Conservation (phyloP, 805 yeast species). For the Candida xyloterini region DNA sequence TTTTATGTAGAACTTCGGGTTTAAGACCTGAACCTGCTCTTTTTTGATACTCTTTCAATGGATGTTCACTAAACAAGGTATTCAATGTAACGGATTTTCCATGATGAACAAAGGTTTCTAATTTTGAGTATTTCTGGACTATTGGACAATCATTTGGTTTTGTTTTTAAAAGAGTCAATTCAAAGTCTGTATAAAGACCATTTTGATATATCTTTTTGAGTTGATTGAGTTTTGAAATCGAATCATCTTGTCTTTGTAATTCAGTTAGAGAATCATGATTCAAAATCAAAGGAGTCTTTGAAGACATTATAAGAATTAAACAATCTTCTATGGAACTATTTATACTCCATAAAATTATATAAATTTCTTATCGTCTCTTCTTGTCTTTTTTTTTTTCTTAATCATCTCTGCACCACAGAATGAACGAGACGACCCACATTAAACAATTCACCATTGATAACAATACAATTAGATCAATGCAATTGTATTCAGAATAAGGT, state of each 20-base stretch:
- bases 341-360: background rate
- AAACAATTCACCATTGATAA: background rate
- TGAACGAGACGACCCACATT: constrained; percentile 1
- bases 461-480: background rate
- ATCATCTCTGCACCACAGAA: constrained; percentile 6
- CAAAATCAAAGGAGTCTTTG: background rate
- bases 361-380: background rate
- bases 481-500: background rate
- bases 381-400: background rate
- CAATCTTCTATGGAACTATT: no score
- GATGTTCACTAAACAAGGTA: constrained; percentile 49
- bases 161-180: constrained; percentile 36
- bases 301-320: background rate
- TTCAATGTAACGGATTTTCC: constrained; percentile 37
- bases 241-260: constrained; percentile 20
- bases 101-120: constrained; percentile 38
- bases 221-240: background rate
- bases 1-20: constrained; percentile 30
- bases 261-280: constrained; percentile 15
- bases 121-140: constrained; percentile 44
- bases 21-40: constrained; percentile 21
- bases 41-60: constrained; percentile 38
- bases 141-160: constrained; percentile 58
- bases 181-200: constrained; percentile 36
- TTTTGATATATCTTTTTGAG: constrained; percentile 15